Evolutionary conservation across 441 rosid genomes (phyloP), one percentile per base, ranked within the genome.

Genomic region (Isatis lusitanica): DNA sequence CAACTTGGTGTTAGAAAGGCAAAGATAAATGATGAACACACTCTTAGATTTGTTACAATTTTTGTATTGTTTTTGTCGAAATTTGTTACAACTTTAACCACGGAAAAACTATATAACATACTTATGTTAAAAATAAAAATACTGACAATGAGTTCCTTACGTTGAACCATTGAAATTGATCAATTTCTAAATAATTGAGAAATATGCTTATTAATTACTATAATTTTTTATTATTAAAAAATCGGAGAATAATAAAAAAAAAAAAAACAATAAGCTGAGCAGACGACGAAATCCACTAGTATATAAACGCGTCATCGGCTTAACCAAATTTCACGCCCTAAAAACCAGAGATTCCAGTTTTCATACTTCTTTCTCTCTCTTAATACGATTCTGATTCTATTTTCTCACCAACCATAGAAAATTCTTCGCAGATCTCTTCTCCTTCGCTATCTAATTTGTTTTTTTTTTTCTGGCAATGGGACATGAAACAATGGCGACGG

Each of bases 231-330:
- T 9, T 13, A 26, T 43, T 44, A 40, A 4, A 31, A 40, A 0
- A 63, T n/a, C 18, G 24, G 15, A 10, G 52, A 3, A n/a, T n/a
- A n/a, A 30, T 4, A 7, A 44, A 0, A 39, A 68, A 62, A 21
- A 53, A 70, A 1, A 60, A 15, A 60, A 36, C 5, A 59, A 28
- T 4, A 38, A 21, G 16, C 16, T 0, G 1, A 30, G 51, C 9
- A 51, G 51, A 47, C 1, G 42, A 38, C 8, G 51, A 62, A 61
- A 55, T 69, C 79, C 38, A 63, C 47, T 57, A 65, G 0, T 76
- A 76, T 71, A 76, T n/a, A 76, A 76, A 71, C 21, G 80, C 72
- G 72, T 76, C 68, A 70, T 65, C 4, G 63, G 68, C 39, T 57
- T 0, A 40, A 58, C 61, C 38, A 52, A 64, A 56, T 43, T 30